These are phyloP conservation scores for Gloeopeniophorella convolvens DNA, from an alignment of 768 basidiomycete genomes.

Conservation along the genomic window DNA sequence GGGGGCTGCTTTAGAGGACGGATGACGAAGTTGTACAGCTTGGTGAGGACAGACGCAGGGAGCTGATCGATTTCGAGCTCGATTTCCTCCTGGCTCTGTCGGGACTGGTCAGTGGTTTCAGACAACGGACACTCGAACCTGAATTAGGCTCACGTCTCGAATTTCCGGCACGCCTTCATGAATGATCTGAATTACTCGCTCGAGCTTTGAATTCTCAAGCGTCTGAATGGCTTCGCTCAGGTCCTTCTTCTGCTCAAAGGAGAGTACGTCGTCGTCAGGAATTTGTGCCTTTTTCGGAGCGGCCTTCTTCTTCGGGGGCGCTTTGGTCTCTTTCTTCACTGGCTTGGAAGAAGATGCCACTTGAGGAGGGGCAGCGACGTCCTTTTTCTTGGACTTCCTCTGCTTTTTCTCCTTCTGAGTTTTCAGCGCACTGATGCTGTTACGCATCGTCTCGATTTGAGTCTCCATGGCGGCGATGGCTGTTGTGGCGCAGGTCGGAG, in stretches of 20 bases:
- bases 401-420: slow-evolving; percentile 44
- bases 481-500: slow-evolving; percentile 36
- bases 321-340: slow-evolving; percentile 37
- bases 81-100: slow-evolving; percentile 92
- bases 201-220: slow-evolving; percentile 77
- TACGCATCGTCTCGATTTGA: slow-evolving; percentile 73
- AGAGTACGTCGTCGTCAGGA: slow-evolving; percentile 74
- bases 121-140: slow-evolving; percentile 12
- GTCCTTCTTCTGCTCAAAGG: slow-evolving; percentile 98
- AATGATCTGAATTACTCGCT: slow-evolving; percentile 91
- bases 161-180: slow-evolving; percentile 92
- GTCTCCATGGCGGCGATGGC: slow-evolving; percentile 72
- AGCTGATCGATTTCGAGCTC: slow-evolving; percentile 95
- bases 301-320: slow-evolving; percentile 44
- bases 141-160: slow-evolving; percentile 65
- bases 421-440: slow-evolving; percentile 60
- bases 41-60: slow-evolving; percentile 79
- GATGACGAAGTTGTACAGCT: slow-evolving; percentile 93
- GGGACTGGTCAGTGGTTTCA: slow-evolving; percentile 20
- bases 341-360: slow-evolving; percentile 63
- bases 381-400: slow-evolving; percentile 70
- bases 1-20: slow-evolving; percentile 56
- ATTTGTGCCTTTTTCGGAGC: slow-evolving; percentile 56
- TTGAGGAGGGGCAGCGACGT: slow-evolving; percentile 37
- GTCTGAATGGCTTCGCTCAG: slow-evolving; percentile 88